A percentile compares a stretch with the other conserved stretches of the same genome.
Conservation (phyloP, 2,329 filamentous ascomycete genomes). For the Cladophialophora exuberans region DNA sequence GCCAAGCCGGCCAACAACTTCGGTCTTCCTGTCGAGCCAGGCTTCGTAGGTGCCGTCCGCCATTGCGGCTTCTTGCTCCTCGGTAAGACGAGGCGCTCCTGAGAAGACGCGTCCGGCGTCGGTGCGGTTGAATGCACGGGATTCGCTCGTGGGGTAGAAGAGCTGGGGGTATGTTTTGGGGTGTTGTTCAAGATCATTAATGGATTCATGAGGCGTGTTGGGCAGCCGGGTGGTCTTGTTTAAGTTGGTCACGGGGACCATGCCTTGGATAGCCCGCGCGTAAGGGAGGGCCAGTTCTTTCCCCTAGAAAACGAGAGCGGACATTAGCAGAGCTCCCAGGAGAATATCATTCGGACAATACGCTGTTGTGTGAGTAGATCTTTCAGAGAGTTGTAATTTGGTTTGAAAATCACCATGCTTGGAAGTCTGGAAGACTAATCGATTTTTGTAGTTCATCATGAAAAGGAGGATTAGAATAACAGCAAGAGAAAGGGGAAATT, state of each 20-base stretch:
- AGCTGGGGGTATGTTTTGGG: slow-evolving; percentile 58
- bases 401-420: slow-evolving; percentile 74
- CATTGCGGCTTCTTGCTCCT: slow-evolving; percentile 41
- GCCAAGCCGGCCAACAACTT: slow-evolving; percentile 47
- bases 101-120: slow-evolving; percentile 66
- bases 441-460: slow-evolving; percentile 75
- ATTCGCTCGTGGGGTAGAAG: slow-evolving; percentile 67
- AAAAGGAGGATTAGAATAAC: slow-evolving; percentile 6
- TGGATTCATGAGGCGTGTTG: slow-evolving; percentile 57
- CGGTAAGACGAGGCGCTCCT: slow-evolving; percentile 44
- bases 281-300: slow-evolving; percentile 79
- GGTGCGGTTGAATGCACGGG: slow-evolving; percentile 65
- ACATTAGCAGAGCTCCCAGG: background rate
- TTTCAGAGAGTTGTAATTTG: slow-evolving; percentile 75
- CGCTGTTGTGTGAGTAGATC: slow-evolving; percentile 14
- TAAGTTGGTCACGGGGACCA: slow-evolving; percentile 73
- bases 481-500: background rate
- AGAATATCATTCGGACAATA: background rate
- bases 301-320: slow-evolving; percentile 55
- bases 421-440: slow-evolving; percentile 99
- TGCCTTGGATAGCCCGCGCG: slow-evolving; percentile 71
- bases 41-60: slow-evolving; percentile 34
- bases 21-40: slow-evolving; percentile 38
- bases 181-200: slow-evolving; percentile 67
- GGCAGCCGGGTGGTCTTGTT: slow-evolving; percentile 42